phyloP scores from a whole-genome alignment of 208 protist genomes.

The Willaertia magna region DNA sequence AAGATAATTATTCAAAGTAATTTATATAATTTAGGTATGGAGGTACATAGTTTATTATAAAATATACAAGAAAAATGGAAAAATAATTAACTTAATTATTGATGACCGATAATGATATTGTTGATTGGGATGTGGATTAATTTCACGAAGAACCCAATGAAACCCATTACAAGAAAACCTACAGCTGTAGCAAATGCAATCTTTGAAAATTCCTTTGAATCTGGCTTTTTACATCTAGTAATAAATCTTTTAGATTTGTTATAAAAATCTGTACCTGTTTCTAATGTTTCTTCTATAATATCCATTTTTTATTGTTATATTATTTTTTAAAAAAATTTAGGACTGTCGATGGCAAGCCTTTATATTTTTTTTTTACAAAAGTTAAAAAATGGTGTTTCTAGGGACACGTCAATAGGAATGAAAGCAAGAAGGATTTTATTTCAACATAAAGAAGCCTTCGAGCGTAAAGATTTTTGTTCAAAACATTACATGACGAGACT shows the following conservation, averaged over 20 bases:
- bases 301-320: background rate
- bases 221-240: slow-evolving; percentile 72
- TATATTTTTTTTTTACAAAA: background rate
- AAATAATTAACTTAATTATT: slow-evolving; percentile 17
- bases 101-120: slow-evolving; percentile 74
- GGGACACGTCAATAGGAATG: too few species aligned
- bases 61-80: too few species aligned
- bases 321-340: too few species aligned
- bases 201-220: slow-evolving; percentile 67
- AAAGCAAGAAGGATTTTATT: too few species aligned
- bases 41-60: too few species aligned
- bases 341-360: too few species aligned
- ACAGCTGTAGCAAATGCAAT: slow-evolving; percentile 61
- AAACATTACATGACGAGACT: too few species aligned
- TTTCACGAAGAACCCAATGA: slow-evolving; percentile 85
- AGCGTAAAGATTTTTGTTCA: too few species aligned
- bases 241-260: slow-evolving; percentile 58
- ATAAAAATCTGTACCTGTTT: background rate
- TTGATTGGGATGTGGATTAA: slow-evolving; percentile 88
- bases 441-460: too few species aligned
- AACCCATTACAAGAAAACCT: slow-evolving; percentile 81
- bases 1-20: too few species aligned
- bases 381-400: too few species aligned
- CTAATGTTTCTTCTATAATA: background rate
- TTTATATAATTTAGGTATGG: too few species aligned